A percentile compares a stretch with the other conserved stretches of the same genome.
Evolutionary conservation across 192 early-diverging fungal genomes (phyloP).

Genomic region (Radiomyces spectabilis): DNA sequence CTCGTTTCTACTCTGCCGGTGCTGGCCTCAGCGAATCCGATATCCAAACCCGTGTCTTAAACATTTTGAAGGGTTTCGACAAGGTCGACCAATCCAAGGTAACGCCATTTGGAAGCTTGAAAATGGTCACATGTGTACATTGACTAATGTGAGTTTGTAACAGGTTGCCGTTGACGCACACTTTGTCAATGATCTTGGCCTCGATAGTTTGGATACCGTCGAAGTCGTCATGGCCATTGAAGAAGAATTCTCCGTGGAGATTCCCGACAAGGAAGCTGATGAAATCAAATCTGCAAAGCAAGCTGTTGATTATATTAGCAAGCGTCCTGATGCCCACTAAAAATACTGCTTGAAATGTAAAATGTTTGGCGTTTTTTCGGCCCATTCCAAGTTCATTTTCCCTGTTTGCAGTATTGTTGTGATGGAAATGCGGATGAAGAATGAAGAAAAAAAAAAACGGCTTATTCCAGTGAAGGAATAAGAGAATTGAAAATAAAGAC

Average conservation of each 20-base stretch:
- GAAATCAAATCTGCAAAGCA: constrained; percentile 84
- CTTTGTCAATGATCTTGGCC: constrained; percentile 89
- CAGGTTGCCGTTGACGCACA: constrained; percentile 80
- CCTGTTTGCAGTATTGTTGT: too few species aligned
- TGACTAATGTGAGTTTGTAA: too few species aligned
- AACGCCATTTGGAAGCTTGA: too few species aligned
- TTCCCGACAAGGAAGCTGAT: constrained; percentile 95
- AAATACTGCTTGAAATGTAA: too few species aligned
- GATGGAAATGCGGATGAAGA: too few species aligned
- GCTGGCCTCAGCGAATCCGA: constrained; percentile 56
- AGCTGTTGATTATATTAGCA: constrained; percentile 79
- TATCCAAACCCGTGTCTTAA: constrained; percentile 83
- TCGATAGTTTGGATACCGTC: constrained; percentile 95
- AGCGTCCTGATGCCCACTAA: constrained; percentile 70
- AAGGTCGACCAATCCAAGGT: constrained; percentile 94
- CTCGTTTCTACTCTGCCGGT: constrained; percentile 70
- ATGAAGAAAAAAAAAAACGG: too few species aligned
- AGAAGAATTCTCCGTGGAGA: constrained; percentile 98
- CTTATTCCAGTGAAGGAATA: too few species aligned
- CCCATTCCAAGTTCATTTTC: too few species aligned
- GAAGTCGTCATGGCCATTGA: constrained; percentile 99
- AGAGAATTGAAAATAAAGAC: too few species aligned
- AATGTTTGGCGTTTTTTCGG: too few species aligned
- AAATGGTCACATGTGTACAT: too few species aligned
- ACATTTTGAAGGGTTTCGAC: constrained; percentile 90